Conservation (phyloP, 2,329 filamentous ascomycete species). For the Fusarium pseudograminearum region DNA sequence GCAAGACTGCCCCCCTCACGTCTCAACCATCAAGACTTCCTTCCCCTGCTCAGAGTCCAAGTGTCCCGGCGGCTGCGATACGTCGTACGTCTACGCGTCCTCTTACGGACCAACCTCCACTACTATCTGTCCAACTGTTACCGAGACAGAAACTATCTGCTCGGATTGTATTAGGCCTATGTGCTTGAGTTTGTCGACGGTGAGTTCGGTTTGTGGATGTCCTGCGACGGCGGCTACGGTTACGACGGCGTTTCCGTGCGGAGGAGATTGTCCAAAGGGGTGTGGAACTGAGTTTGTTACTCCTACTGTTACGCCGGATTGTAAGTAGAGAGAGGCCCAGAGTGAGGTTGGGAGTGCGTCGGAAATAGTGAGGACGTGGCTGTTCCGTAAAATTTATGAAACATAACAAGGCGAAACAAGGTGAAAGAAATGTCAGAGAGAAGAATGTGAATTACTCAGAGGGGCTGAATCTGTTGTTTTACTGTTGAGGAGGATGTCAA, state of each 20-base stretch:
- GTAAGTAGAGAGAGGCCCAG: conserved; percentile 12
- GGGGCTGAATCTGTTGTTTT: not conserved
- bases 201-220: conserved; percentile 52
- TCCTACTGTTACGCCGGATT: conserved; percentile 40
- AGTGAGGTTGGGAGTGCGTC: not conserved
- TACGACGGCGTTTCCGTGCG: conserved; percentile 48
- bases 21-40: conserved; percentile 46
- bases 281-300: conserved; percentile 50
- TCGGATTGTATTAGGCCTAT: conserved; percentile 50
- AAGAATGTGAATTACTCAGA: not conserved
- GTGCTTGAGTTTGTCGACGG: conserved; percentile 49
- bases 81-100: conserved; percentile 42
- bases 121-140: conserved; percentile 52
- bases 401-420: not conserved
- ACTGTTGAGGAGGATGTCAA: not conserved
- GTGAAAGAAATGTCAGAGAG: not conserved
- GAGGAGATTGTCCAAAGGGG: conserved; percentile 34
- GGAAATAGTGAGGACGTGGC: not conserved
- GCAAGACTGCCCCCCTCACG: conserved; percentile 46
- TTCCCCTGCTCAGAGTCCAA: conserved; percentile 41
- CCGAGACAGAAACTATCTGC: conserved; percentile 49
- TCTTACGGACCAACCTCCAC: conserved; percentile 25
- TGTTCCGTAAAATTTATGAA: not conserved
- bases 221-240: conserved; percentile 48
- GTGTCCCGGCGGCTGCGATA: conserved; percentile 45